phyloP scores from a whole-genome alignment of 257 asterid species.

The Ilex aquifolium region DNA sequence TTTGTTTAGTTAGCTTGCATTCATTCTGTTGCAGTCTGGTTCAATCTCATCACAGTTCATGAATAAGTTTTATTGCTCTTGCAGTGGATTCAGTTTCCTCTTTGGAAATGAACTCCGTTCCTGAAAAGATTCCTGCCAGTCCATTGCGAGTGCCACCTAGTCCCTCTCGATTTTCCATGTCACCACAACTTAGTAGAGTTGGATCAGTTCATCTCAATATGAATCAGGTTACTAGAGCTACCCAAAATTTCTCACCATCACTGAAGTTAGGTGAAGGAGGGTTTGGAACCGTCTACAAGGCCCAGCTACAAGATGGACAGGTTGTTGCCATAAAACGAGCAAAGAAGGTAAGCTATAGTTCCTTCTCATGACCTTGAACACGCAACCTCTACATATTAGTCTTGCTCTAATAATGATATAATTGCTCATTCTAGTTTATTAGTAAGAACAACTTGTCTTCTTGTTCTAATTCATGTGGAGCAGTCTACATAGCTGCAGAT shows the following conservation, averaged over 20 bases:
- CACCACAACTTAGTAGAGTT: conserved; percentile 76
- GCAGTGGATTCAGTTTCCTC: conserved; percentile 63
- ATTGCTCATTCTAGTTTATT: no score
- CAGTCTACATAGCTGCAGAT: no score
- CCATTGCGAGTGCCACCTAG: conserved; percentile 68
- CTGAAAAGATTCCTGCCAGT: conserved; percentile 49
- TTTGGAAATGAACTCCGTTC: conserved; percentile 46
- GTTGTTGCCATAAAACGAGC: conserved; percentile 94
- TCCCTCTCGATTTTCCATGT: conserved; percentile 87
- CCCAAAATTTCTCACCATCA: conserved; percentile 68
- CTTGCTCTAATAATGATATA: no score
- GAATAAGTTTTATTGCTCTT: conserved; percentile 10
- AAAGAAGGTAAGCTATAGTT: conserved; percentile 52
- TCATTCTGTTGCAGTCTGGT: neutral
- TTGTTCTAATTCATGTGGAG: no score
- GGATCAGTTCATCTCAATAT: conserved; percentile 82
- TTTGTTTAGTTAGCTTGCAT: neutral
- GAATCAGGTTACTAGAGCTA: conserved; percentile 63
- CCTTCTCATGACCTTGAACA: no score
- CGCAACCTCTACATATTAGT: no score
- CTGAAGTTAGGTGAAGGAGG: conserved; percentile 87
- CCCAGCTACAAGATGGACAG: conserved; percentile 72
- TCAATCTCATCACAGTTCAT: neutral
- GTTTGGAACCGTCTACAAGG: conserved; percentile 87
- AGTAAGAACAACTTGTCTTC: no score